Base-by-base conservation (phyloP, 805 yeast genomes). In the Saturnispora sekii region DNA sequence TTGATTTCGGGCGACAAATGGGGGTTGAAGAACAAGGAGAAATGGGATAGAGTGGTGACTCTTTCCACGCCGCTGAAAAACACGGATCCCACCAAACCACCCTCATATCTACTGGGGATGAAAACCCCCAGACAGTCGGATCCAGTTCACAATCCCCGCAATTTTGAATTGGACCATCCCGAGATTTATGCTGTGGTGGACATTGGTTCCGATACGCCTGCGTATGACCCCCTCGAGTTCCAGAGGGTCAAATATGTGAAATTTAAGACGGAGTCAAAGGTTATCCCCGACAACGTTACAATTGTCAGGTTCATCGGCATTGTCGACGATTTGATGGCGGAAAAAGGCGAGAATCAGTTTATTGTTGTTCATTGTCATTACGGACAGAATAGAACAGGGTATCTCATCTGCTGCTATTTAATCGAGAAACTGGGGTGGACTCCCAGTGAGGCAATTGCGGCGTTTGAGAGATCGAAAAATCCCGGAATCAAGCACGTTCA, bases 401-500 rank as follows among this genome's bases (percentile, higher is more conserved):
- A 76, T 53, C 67, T 84, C 41, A 75, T 83, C 15, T 79, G 85
- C 56, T 75, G 84, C 54, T 84, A 78, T 56, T 63, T 83, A 54
- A 69, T 84, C 18, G 86, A 81, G 54, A 65, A 63, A 42, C 59
- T 75, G 30, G 77, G 77, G 0, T 75, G 82, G 74, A 55, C 69
- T 3, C 84, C 82, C 2, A 64, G 66, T 32, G 84, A 79, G 39
- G 84, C 90, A 0, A 68, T 83, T 12, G 72, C 67, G 10, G 79
- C 79, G 1, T 83, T 79, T 57, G 68, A 64, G 39, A 51, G 38
- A 0, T 77, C 85, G 3, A 73, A 83, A 53, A 64, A 70, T 10
- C 88, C 89, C 0, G 90, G 90, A 1, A 79, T 84, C 45, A 79
- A 79, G 55, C 93, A 83, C 58, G 82, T 78, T 10, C 90, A 83